Base-by-base conservation (phyloP, 1,284 basidiomycete genomes). In the Erythrobasidium hasegawianum region DNA sequence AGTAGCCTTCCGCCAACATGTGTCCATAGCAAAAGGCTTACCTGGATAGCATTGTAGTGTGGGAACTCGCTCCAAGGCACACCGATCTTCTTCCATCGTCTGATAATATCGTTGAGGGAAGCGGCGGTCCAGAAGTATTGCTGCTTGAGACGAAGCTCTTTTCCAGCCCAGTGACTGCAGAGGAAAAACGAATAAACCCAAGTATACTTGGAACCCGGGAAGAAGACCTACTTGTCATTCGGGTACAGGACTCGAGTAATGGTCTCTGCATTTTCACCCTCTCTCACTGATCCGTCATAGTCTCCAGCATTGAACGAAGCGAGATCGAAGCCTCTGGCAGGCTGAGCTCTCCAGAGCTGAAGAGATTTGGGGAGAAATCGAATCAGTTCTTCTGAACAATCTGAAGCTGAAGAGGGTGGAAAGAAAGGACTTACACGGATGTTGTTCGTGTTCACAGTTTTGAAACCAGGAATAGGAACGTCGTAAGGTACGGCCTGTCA, bases 231-330 rank as follows among this genome's bases (percentile, higher is more conserved):
- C 71, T 78, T 79, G 73, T 81, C 80, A 69, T 80, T 80, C 56
- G 80, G 80, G 72, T 81, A 96, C 39, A 95, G 50, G 20, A 74
- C 72, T 14, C 72, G 65, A 26, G 72, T 95, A 74, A 97, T 94
- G 49, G 89, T 90, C 71, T 87, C 88, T 7, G 93, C 92, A 71
- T 87, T 86, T 77, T 90, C 90, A 43, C 87, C 89, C 1, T 88
- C 82, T 73, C 88, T 86, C 22, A 96, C 87, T 3, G 91, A 88
- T 38, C 81, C 84, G 74, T 91, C 89, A 75, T 96, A 96, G 78
- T 94, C 86, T 64, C 92, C 92, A 67, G 90, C 89, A 75, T 93
- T 94, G 84, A 94, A 93, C 56, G 87, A 88, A 78, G 90, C 88
- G 70, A 96, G 78, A 79, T 96, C 91, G 75, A 96, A 96, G 1